Evolutionary conservation across 2,329 filamentous ascomycete species (phyloP), one percentile per base, ranked within the genome.

Genomic region (Fusarium sp.): DNA sequence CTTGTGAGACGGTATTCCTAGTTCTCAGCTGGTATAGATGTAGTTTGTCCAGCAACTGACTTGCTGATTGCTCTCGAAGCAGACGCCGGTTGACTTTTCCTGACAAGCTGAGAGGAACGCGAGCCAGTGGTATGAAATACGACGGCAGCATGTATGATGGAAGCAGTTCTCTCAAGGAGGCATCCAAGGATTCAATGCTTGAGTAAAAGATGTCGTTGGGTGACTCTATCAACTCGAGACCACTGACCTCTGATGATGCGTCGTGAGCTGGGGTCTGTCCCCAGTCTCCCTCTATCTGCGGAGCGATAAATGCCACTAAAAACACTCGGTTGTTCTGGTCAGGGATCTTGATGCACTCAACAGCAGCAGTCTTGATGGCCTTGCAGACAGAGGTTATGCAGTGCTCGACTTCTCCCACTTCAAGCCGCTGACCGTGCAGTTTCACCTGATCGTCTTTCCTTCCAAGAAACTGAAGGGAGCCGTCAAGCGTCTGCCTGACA

Each of bases 41-140:
- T 3, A 53, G 29, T 4, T 9, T 49, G 1, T 33, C 8, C 29
- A 10, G 11, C 1, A 49, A 8, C 3, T 10, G 25, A 7, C 14
- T 29, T 6, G 21, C 3, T 3, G 31, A 41, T 9, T 27, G 23
- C 1, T 53, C 43, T 1, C 36, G 50, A 1, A 53, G 36, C 2
- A 53, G n/a, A 14, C 43, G 43, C 8, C 50, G 50, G 29, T 53
- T 53, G 9, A 53, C 11, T 17, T 53, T 53, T 1, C 50, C 50
- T 0, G 43, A 49, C 3, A 53, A n/a, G 3, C 27, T 53, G 2
- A 53, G 43, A 2, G 50, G 50, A 3, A 53, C 19, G 19, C 4
- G 19, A 19, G 4, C 19, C 19, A 19, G 19, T 19, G 19, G 19
- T 19, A 19, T 19, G 19, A 19, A 19, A 19, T 19, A 19, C 19